Percentiles rank a stretch among this genome's conserved stretches.
Evolutionary conservation across 371 early-diverging fungal genomes (phyloP).

Genomic region (Rhizomucor pusillus): DNA sequence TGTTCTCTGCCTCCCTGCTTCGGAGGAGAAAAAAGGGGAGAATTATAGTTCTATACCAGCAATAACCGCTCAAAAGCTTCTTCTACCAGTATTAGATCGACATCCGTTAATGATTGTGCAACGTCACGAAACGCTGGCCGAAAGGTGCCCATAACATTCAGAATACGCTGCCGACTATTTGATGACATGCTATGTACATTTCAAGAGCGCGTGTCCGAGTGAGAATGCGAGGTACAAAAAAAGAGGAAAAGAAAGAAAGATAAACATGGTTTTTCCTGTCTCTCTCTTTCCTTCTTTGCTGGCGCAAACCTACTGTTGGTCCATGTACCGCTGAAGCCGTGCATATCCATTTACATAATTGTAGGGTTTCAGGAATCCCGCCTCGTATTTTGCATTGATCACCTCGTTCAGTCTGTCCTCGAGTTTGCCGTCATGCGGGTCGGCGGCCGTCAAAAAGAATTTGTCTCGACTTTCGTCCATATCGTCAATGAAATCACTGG

Average conservation of each 20-base stretch:
- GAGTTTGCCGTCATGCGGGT: conserved; percentile 79
- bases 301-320: conserved; percentile 76
- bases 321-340: conserved; percentile 89
- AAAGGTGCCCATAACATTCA: conserved; percentile 85
- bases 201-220: background rate
- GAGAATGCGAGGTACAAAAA: background rate
- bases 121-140: conserved; percentile 84
- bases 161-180: conserved; percentile 70
- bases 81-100: conserved; percentile 90
- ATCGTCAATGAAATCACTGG: too few relatives aligned
- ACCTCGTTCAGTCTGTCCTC: conserved; percentile 86
- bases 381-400: conserved; percentile 91
- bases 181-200: conserved; percentile 62
- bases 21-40: background rate
- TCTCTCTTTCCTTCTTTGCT: background rate
- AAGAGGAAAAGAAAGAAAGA: background rate
- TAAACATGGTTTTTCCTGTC: too few relatives aligned
- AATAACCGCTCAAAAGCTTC: conserved; percentile 91
- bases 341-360: conserved; percentile 92
- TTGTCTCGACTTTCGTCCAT: conserved; percentile 49
- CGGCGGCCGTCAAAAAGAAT: conserved; percentile 87
- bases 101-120: conserved; percentile 87
- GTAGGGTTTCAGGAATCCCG: conserved; percentile 91
- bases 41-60: conserved; percentile 43
- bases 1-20: conserved; percentile 3